These are phyloP conservation scores for Dactylellina sp. DNA, from an alignment of 2,329 filamentous ascomycete species.

Conservation along the genomic window DNA sequence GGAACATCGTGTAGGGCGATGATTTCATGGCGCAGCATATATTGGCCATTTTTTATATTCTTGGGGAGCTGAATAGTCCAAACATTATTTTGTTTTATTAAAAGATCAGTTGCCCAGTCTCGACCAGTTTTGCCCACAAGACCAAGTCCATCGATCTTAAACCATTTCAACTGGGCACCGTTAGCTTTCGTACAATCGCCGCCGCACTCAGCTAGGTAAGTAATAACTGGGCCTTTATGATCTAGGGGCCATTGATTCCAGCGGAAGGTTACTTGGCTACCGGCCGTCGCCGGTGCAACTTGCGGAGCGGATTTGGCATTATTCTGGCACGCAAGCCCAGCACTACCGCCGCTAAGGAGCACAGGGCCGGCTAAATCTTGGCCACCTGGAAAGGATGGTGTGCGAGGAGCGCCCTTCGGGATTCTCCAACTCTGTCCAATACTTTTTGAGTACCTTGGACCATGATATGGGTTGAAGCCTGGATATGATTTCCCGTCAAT, in stretches of 20 bases:
- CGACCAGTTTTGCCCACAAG: constrained; percentile 63
- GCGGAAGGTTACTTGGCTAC: constrained; percentile 66
- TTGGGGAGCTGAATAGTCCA: constrained; percentile 64
- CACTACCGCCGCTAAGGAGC: constrained; percentile 61
- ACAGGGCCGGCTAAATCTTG: constrained; percentile 56
- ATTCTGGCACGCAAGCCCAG: constrained; percentile 68
- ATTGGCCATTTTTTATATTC: constrained; percentile 64
- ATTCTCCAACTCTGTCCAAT: constrained; percentile 60
- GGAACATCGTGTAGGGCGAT: constrained; percentile 67
- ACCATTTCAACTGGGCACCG: constrained; percentile 65
- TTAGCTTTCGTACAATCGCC: constrained; percentile 65
- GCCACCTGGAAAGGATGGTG: background rate
- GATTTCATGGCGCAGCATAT: constrained; percentile 70
- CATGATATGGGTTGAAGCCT: constrained; percentile 53
- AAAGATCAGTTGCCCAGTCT: constrained; percentile 64
- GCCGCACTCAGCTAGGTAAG: constrained; percentile 65
- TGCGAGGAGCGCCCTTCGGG: constrained; percentile 22
- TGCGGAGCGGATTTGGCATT: constrained; percentile 64
- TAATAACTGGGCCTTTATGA: constrained; percentile 67
- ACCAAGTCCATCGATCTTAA: constrained; percentile 65
- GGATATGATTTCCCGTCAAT: constrained; percentile 42
- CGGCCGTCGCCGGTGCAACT: constrained; percentile 65
- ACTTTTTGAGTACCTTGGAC: constrained; percentile 52
- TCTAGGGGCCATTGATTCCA: constrained; percentile 68
- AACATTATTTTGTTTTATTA: constrained; percentile 69